These are phyloP conservation scores for Debaryomyces singareniensis DNA, from an alignment of 1,139 yeast genomes.

Conservation along the genomic window DNA sequence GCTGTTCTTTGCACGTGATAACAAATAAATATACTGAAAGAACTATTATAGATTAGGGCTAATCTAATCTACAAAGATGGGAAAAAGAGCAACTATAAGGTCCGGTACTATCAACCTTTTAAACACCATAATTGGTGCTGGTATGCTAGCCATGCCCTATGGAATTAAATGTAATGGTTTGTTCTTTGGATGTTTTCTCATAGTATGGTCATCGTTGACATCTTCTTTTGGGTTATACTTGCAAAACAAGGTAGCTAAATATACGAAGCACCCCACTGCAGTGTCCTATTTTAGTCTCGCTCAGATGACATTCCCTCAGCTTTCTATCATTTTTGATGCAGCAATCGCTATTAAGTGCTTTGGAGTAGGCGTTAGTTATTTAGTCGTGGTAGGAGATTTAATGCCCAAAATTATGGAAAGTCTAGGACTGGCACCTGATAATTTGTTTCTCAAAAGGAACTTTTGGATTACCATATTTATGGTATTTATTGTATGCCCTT, in stretches of 20 bases:
- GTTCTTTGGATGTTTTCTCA: constrained; percentile 39
- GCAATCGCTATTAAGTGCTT: constrained; percentile 64
- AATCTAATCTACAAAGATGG: too few species aligned
- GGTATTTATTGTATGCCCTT: constrained; percentile 57
- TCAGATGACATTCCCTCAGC: constrained; percentile 49
- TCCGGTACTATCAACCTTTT: constrained; percentile 48
- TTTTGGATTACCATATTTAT: constrained; percentile 68
- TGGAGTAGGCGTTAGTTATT: constrained; percentile 86
- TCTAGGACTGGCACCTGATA: constrained; percentile 19
- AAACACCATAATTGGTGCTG: constrained; percentile 53
- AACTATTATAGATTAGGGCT: too few species aligned
- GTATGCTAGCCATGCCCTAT: constrained; percentile 52
- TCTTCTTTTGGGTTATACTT: constrained; percentile 49
- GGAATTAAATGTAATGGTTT: constrained; percentile 48
- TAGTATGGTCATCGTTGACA: constrained; percentile 42
- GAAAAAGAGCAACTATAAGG: constrained; percentile 38
- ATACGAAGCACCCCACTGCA: constrained; percentile 42
- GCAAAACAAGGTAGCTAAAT: constrained; percentile 46
- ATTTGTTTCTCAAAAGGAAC: constrained; percentile 36
- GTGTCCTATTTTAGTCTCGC: constrained; percentile 49
- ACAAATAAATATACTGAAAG: too few species aligned
- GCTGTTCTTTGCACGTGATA: too few species aligned
- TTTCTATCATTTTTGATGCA: constrained; percentile 38
- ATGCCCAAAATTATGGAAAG: constrained; percentile 70
- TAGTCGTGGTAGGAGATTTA: constrained; percentile 85